Conservation (phyloP, 1,284 basidiomycete genomes). For the Paramarasmius palmivorus region DNA sequence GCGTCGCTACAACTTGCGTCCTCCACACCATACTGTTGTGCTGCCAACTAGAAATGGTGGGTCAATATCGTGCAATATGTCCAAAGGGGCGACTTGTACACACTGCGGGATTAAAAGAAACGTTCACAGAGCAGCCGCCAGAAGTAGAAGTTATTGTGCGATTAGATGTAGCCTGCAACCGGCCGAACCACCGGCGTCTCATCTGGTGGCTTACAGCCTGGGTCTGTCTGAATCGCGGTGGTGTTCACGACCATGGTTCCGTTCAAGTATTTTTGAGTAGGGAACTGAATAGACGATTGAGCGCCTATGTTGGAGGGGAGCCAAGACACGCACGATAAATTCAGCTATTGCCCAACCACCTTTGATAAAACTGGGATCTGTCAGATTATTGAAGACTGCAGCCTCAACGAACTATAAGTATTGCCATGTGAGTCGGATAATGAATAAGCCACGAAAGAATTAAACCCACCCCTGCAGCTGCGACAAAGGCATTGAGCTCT, state of each 20-base stretch:
- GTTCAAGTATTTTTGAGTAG: slow-evolving; percentile 41
- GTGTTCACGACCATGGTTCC: slow-evolving; percentile 54
- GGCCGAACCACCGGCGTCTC: slow-evolving; percentile 26
- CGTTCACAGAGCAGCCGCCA: slow-evolving; percentile 40
- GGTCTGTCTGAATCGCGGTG: slow-evolving; percentile 47
- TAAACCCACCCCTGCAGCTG: slow-evolving; percentile 55
- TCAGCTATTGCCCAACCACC: slow-evolving; percentile 16
- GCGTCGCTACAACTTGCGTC: slow-evolving; percentile 33
- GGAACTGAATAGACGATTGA: slow-evolving; percentile 33
- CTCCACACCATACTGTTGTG: slow-evolving; percentile 48
- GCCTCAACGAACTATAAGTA: slow-evolving; percentile 40
- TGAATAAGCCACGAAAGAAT: neutral
- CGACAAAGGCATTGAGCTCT: slow-evolving; percentile 52
- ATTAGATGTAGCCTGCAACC: slow-evolving; percentile 10
- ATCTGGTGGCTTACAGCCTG: slow-evolving; percentile 46
- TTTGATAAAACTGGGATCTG: slow-evolving; percentile 15
- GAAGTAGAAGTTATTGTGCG: slow-evolving; percentile 43
- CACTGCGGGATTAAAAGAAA: slow-evolving; percentile 39
- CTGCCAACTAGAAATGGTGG: slow-evolving; percentile 26
- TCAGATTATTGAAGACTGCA: slow-evolving; percentile 30
- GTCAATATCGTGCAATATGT: neutral
- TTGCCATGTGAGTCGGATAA: neutral
- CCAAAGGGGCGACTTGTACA: slow-evolving; percentile 1
- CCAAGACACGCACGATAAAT: slow-evolving; percentile 33
- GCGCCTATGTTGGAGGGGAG: neutral